Conservation (phyloP, 192 early-diverging fungal species). For the Coemansia sp. region DNA sequence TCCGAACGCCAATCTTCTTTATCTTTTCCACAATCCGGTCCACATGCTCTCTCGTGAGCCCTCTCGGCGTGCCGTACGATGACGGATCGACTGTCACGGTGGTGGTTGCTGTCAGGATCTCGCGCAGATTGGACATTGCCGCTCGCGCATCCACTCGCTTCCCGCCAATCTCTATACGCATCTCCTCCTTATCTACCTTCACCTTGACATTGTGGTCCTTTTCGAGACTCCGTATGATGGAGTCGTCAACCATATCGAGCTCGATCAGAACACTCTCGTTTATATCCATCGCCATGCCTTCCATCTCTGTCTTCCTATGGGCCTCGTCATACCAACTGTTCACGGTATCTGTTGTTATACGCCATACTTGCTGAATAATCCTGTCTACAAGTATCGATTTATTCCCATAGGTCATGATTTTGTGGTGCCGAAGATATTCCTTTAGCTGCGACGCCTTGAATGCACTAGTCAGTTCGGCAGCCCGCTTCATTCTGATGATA, state of each 20-base stretch:
- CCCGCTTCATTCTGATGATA: conserved; percentile 18
- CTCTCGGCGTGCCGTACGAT: conserved; percentile 19
- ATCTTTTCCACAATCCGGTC: background rate
- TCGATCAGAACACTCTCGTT: conserved; percentile 13
- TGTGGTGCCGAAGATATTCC: conserved; percentile 25
- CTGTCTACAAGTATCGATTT: conserved; percentile 30
- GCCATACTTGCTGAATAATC: conserved; percentile 43
- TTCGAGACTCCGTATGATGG: conserved; percentile 14
- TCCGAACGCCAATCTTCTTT: background rate
- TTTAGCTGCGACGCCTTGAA: conserved; percentile 33
- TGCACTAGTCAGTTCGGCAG: conserved; percentile 1
- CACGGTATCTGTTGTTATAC: conserved; percentile 20
- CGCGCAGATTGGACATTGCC: conserved; percentile 36
- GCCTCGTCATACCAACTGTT: conserved; percentile 12
- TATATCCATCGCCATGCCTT: conserved; percentile 30
- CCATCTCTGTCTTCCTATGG: conserved; percentile 6
- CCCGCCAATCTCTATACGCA: conserved; percentile 19
- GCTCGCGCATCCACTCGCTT: conserved; percentile 26
- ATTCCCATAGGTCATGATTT: conserved; percentile 4
- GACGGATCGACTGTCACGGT: conserved; percentile 26
- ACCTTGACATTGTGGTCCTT: conserved; percentile 28
- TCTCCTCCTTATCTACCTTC: background rate
- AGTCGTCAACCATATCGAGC: conserved; percentile 2
- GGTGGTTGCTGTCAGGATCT: conserved; percentile 23
- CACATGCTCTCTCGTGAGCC: conserved; percentile 17